A percentile compares a stretch with the other conserved stretches of the same genome.
phyloP scores from a whole-genome alignment of 768 basidiomycete genomes.

The Trametes cinnabarina region DNA sequence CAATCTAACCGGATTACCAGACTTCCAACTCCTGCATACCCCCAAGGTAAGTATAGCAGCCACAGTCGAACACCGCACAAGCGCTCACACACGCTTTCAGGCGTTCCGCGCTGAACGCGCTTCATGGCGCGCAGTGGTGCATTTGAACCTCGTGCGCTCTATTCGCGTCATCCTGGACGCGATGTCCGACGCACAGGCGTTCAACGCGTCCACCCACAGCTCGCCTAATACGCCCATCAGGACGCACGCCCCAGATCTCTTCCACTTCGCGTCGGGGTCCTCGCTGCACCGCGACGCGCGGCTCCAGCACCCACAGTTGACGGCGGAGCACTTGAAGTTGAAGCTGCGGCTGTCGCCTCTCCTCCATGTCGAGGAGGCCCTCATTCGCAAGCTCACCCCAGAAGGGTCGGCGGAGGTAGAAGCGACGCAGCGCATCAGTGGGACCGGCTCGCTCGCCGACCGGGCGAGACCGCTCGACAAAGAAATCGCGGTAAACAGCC shows the following conservation, averaged over 20 bases:
- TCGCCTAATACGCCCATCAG: constrained; percentile 11
- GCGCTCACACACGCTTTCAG: constrained; percentile 8
- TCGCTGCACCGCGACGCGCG: constrained; percentile 3
- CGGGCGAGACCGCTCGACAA: constrained; percentile 18
- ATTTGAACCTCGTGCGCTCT: constrained; percentile 53
- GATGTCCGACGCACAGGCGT: constrained; percentile 29
- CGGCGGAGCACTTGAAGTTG: constrained; percentile 33
- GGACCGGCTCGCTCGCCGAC: constrained; percentile 13
- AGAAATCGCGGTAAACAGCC: constrained; percentile 33
- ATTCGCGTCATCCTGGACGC: constrained; percentile 41
- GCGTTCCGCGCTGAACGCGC: constrained; percentile 69
- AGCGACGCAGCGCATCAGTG: constrained; percentile 21
- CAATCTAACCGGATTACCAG: constrained; percentile 33
- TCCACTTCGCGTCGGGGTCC: constrained; percentile 9
- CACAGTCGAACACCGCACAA: background rate
- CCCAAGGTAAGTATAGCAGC: constrained; percentile 31
- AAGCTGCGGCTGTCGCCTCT: constrained; percentile 36
- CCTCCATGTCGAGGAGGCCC: constrained; percentile 35
- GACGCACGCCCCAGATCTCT: constrained; percentile 10
- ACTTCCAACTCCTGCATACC: constrained; percentile 70
- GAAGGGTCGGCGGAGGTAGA: constrained; percentile 26
- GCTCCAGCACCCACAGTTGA: constrained; percentile 18
- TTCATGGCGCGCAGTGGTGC: constrained; percentile 77
- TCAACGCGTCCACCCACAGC: constrained; percentile 21
- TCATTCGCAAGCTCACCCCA: constrained; percentile 32